A percentile compares a stretch with the other conserved stretches of the same genome.
Evolutionary conservation across 2,329 filamentous ascomycete species (phyloP).

Genomic region (Alternaria sp.): DNA sequence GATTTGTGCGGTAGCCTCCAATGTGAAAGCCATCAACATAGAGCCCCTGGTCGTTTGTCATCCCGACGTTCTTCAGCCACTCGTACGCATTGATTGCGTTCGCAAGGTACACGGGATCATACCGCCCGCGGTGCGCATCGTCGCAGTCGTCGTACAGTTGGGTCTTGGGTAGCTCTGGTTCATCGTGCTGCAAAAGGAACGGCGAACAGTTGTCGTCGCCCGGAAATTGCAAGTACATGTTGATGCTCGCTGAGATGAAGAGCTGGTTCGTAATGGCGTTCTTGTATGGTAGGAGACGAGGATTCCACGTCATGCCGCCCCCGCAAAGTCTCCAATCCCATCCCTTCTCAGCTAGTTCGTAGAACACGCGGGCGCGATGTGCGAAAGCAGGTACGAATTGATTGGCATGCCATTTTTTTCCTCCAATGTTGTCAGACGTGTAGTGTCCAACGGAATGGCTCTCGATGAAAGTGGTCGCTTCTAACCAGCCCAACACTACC

Average conservation of each 20-base stretch:
- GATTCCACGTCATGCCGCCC: slow-evolving; percentile 93
- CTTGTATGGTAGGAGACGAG: slow-evolving; percentile 78
- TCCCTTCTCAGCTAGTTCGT: slow-evolving; percentile 77
- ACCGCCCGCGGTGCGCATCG: slow-evolving; percentile 15
- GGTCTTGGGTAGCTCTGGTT: slow-evolving; percentile 10
- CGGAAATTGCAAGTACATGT: slow-evolving; percentile 90
- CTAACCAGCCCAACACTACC: slow-evolving; percentile 92
- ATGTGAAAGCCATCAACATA: slow-evolving; percentile 93
- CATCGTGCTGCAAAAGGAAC: slow-evolving; percentile 58
- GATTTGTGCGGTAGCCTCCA: slow-evolving; percentile 64
- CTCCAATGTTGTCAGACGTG: slow-evolving; percentile 22
- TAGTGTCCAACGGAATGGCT: slow-evolving; percentile 73
- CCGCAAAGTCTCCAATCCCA: slow-evolving; percentile 84
- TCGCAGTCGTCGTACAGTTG: slow-evolving; percentile 20
- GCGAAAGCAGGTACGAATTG: slow-evolving; percentile 80
- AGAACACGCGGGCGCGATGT: slow-evolving; percentile 84
- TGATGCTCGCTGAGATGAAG: slow-evolving; percentile 82
- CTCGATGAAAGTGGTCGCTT: slow-evolving; percentile 78
- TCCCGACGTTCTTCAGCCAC: slow-evolving; percentile 81
- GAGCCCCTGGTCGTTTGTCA: slow-evolving; percentile 78
- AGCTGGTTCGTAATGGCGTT: slow-evolving; percentile 96
- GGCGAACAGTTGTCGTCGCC: slow-evolving; percentile 78
- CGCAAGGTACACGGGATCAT: slow-evolving; percentile 71
- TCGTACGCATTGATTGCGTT: slow-evolving; percentile 80
- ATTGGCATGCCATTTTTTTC: slow-evolving; percentile 72